Conservation (phyloP, 78 protist genomes). For the Cyanophora paradoxa region DNA sequence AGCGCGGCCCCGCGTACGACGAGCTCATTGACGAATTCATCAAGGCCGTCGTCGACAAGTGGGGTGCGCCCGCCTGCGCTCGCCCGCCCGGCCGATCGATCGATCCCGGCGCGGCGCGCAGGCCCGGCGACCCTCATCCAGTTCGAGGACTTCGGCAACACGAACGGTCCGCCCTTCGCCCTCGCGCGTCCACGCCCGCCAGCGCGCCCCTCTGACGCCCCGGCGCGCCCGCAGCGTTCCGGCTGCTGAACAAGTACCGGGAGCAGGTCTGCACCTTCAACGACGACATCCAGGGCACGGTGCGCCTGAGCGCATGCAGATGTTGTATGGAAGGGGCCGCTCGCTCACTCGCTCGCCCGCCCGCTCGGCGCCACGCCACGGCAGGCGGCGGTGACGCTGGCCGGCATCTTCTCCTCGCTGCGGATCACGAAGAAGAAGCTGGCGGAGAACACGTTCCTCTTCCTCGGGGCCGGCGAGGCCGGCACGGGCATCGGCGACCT, state of each 20-base stretch:
- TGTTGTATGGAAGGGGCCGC: too few relatives aligned
- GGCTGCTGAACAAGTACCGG: constrained; percentile 67
- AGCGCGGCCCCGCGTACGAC: constrained; percentile 59
- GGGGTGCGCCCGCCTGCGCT: too few relatives aligned
- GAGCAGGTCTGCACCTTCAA: constrained; percentile 78
- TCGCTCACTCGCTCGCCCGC: too few relatives aligned
- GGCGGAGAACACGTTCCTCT: constrained; percentile 64
- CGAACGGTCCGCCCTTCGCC: constrained; percentile 17
- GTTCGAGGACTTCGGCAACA: constrained; percentile 88
- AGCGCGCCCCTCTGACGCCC: not conserved
- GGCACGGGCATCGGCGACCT: constrained; percentile 43
- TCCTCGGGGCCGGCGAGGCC: constrained; percentile 89
- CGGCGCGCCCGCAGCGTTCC: constrained; percentile 1
- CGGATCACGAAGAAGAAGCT: constrained; percentile 17
- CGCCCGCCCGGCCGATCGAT: too few relatives aligned
- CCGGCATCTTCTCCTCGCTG: constrained; percentile 69
- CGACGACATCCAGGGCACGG: constrained; percentile 93
- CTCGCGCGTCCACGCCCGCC: not conserved
- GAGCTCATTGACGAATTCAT: constrained; percentile 62
- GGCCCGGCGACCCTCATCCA: constrained; percentile 71
- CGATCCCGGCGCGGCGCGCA: too few relatives aligned
- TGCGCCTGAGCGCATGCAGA: too few relatives aligned
- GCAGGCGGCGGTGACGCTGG: not conserved
- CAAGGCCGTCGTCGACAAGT: not conserved
- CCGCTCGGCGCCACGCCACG: too few relatives aligned